Evolutionary conservation across 1,284 basidiomycete genomes (phyloP).

Genomic region (Athelia sp.): DNA sequence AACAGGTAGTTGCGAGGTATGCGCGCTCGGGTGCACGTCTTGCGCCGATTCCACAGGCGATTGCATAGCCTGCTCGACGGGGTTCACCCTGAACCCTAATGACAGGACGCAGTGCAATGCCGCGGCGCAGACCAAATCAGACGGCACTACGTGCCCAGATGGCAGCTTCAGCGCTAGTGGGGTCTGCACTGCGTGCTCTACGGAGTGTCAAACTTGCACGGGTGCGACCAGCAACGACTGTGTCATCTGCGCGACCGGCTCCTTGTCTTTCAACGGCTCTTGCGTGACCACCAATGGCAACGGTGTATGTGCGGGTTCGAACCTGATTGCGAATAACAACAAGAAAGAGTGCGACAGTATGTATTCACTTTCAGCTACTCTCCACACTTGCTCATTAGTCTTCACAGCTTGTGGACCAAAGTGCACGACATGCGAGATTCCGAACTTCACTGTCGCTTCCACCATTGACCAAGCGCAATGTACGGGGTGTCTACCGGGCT

Average conservation of each 20-base stretch:
- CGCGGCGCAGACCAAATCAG: conserved; percentile 39
- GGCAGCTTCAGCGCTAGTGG: conserved; percentile 58
- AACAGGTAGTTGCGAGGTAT: conserved; percentile 72
- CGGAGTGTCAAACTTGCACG: conserved; percentile 64
- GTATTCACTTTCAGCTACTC: conserved; percentile 23
- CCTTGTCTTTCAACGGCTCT: conserved; percentile 54
- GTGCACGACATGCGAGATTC: conserved; percentile 71
- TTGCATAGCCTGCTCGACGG: conserved; percentile 65
- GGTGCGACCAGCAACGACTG: conserved; percentile 69
- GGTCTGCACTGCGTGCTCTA: conserved; percentile 54
- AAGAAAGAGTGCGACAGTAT: conserved; percentile 77
- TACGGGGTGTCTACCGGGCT: conserved; percentile 72
- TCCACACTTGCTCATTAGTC: conserved; percentile 5
- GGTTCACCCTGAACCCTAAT: conserved; percentile 60
- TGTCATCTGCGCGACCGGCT: conserved; percentile 55
- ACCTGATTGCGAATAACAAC: conserved; percentile 72
- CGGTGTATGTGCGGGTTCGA: conserved; percentile 68
- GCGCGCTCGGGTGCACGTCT: conserved; percentile 62
- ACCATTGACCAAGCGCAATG: conserved; percentile 64
- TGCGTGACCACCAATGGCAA: conserved; percentile 62
- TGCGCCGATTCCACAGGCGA: conserved; percentile 64
- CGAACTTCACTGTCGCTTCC: conserved; percentile 64
- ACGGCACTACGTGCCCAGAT: conserved; percentile 56
- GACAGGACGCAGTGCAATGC: conserved; percentile 66
- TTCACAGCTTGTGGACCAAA: conserved; percentile 66